phyloP scores from a whole-genome alignment of 2,329 filamentous ascomycete genomes.

The Botryotinia narcissicola region DNA sequence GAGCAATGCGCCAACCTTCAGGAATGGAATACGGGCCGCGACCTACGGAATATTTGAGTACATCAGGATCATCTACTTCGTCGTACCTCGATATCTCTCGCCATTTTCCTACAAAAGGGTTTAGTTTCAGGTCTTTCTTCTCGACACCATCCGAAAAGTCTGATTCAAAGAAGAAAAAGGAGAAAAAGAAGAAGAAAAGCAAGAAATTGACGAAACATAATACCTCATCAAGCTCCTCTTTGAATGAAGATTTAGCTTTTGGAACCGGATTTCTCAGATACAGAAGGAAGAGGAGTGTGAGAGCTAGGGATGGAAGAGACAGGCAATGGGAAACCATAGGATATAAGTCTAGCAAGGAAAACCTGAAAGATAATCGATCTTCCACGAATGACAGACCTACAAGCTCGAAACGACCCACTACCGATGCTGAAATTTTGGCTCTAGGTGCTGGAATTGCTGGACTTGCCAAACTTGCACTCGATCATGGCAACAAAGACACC shows the following conservation, averaged over 20 bases:
- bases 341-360: conserved; percentile 25
- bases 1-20: conserved; percentile 12
- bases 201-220: conserved; percentile 31
- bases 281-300: conserved; percentile 31
- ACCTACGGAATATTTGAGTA: conserved; percentile 23
- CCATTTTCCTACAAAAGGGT: conserved; percentile 47
- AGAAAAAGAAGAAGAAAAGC: conserved; percentile 10
- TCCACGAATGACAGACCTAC: conserved; percentile 35
- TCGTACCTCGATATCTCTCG: conserved; percentile 63
- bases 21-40: conserved; percentile 27
- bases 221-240: conserved; percentile 65
- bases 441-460: conserved; percentile 48
- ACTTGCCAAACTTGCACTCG: conserved; percentile 46
- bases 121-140: conserved; percentile 62
- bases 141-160: conserved; percentile 52
- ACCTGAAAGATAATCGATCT: conserved; percentile 13
- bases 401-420: conserved; percentile 31
- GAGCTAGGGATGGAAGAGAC: conserved; percentile 34
- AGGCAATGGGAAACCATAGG: conserved; percentile 33
- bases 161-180: conserved; percentile 30
- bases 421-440: conserved; percentile 48
- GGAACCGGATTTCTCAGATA: conserved; percentile 52
- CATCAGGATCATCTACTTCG: conserved; percentile 31
- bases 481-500: conserved; percentile 40
- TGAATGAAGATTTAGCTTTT: conserved; percentile 68